Evolutionary conservation across 176 grass and related monocot genomes (phyloP), one percentile per base, ranked within the genome.

Genomic region (Poa annua): DNA sequence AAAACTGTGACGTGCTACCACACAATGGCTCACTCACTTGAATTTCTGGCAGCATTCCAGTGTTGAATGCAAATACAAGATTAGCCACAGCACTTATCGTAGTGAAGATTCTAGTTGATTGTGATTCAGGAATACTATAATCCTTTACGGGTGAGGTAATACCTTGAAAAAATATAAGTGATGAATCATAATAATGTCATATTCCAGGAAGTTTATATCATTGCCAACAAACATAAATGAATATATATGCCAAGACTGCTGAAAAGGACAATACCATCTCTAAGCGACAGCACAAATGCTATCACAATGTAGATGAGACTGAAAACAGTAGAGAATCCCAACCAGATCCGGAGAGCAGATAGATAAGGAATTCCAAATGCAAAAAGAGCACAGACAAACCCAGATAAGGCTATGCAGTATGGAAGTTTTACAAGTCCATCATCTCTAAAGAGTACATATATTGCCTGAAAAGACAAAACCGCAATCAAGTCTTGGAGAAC

Each of bases 21-120:
- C 8, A 41, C 8, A 64, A 32, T 50, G 41, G 29, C 29, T 42
- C 6, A 79, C 85, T 81, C 51, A 97, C 95, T 80, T 98, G 96
- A 83, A 98, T 98, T 85, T 98, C 96, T 77, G 96, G 96, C 11
- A 98, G 80, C 96, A 95, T 98, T 74, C 96, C 92, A 5, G 96
- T 95, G 80, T 98, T 98, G 85, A 95, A 95, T 63, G 90, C 90
- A 86, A 98, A 95, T 69, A 98, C 96, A 76, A 94, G 92, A 85
- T 85, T 86, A 33, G 96, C 92, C 38, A 83, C 67, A 74, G 90
- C 85, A 84, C 96, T 92, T 74, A 98, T 98, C 1, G 86, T 95
- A 85, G 71, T 93, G 83, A 93, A 98, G 71, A 91, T 74, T 41
- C 74, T 94, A 55, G 22, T 77, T 33, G 73, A 80, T 44, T 85